These are phyloP conservation scores for Beta vulgaris DNA, from an alignment of 148 eudicot species.

Conservation along the genomic window DNA sequence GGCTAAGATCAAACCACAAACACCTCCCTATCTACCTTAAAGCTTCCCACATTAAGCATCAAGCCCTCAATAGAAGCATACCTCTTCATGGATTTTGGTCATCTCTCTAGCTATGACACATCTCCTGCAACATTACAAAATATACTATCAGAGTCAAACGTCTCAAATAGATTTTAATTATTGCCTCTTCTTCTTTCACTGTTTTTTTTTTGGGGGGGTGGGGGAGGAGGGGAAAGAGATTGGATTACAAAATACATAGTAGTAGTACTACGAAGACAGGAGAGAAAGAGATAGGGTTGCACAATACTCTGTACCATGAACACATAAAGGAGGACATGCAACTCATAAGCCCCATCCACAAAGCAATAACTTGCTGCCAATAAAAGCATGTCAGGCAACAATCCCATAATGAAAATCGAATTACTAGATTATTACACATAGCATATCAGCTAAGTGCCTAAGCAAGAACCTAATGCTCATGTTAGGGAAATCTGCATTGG, in stretches of 20 bases:
- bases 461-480: background rate
- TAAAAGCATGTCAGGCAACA: background rate
- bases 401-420: background rate
- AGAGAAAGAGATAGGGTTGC: too few species aligned
- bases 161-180: background rate
- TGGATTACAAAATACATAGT: too few species aligned
- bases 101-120: conserved; percentile 96
- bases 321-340: background rate
- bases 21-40: background rate
- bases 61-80: conserved; percentile 23
- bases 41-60: background rate
- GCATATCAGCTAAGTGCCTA: background rate
- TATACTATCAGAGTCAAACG: conserved; percentile 6
- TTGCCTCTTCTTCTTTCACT: background rate
- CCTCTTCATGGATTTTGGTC: conserved; percentile 98
- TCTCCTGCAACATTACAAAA: conserved; percentile 48
- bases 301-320: background rate
- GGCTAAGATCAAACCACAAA: background rate
- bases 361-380: background rate
- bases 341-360: background rate
- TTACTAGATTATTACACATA: background rate
- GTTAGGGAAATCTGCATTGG: background rate
- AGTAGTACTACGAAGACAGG: too few species aligned
- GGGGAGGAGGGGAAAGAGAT: too few species aligned
- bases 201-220: background rate